Conservation (phyloP, 164 flowering plant species). For the Hamamelis virginiana region DNA sequence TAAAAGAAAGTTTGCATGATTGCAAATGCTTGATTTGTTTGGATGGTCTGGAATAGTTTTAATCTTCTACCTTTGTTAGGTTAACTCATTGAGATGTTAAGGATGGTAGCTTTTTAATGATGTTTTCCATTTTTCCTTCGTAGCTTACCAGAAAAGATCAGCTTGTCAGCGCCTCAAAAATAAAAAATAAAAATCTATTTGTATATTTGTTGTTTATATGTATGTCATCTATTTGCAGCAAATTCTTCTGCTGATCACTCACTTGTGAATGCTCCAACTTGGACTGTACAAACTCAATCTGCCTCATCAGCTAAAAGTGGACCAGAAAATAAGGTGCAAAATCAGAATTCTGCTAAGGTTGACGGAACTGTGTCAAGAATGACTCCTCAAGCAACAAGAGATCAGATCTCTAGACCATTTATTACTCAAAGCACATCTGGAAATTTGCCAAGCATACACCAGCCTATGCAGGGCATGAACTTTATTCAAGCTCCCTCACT, state of each 20-base stretch:
- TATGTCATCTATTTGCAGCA: slow-evolving; percentile 34
- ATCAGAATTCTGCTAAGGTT: slow-evolving; percentile 31
- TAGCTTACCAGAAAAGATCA: too few species aligned
- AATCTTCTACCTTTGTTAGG: too few species aligned
- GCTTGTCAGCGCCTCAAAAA: neutral
- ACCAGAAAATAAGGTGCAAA: slow-evolving; percentile 40
- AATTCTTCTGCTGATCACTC: slow-evolving; percentile 47
- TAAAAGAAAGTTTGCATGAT: too few species aligned
- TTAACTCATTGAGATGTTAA: too few species aligned
- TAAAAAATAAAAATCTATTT: too few species aligned
- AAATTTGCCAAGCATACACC: slow-evolving; percentile 35
- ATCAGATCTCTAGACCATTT: slow-evolving; percentile 40
- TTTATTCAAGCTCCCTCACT: slow-evolving; percentile 35
- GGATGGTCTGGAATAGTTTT: too few species aligned
- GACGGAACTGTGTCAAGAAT: slow-evolving; percentile 38
- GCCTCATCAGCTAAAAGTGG: slow-evolving; percentile 33
- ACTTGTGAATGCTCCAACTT: slow-evolving; percentile 36
- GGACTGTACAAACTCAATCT: slow-evolving; percentile 51
- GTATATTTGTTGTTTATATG: neutral
- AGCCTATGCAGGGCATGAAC: slow-evolving; percentile 43
- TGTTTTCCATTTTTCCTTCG: too few species aligned
- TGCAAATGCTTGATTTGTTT: too few species aligned
- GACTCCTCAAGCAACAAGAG: slow-evolving; percentile 41
- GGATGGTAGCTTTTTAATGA: too few species aligned
- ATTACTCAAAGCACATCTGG: slow-evolving; percentile 41